Percentiles rank a stretch among this genome's conserved stretches.
Evolutionary conservation across 148 eudicot genomes (phyloP).

Genomic region (Rhododendron simsii): DNA sequence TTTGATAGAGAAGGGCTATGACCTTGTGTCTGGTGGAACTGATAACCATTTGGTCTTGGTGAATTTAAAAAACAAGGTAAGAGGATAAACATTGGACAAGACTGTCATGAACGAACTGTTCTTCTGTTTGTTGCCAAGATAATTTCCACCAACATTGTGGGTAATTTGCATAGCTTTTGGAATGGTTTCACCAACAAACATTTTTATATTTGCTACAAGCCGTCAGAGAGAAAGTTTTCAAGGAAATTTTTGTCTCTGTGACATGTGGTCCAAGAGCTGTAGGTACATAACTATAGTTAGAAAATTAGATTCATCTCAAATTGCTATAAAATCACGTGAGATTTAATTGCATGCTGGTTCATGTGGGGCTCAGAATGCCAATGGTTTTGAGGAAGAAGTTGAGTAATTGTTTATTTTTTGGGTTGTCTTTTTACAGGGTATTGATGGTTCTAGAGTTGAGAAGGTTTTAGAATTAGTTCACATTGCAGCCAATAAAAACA

Average conservation of each 20-base stretch:
- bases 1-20: constrained; percentile 60
- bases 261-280: background rate
- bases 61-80: constrained; percentile 86
- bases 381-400: background rate
- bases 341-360: background rate
- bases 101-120: background rate
- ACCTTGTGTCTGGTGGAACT: constrained; percentile 97
- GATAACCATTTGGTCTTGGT: constrained; percentile 93
- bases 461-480: constrained; percentile 94
- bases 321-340: background rate
- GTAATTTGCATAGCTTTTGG: background rate
- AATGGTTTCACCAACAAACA: background rate
- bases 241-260: background rate
- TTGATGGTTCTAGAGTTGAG: constrained; percentile 99
- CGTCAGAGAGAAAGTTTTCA: background rate
- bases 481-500: constrained; percentile 97
- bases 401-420: background rate
- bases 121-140: background rate
- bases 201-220: background rate
- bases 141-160: background rate
- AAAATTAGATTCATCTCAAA: background rate
- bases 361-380: background rate
- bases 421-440: constrained; percentile 54
- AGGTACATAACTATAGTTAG: too few relatives aligned
- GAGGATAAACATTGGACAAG: constrained; percentile 1